Evolutionary conservation across 371 early-diverging fungal genomes (phyloP), one percentile per base, ranked within the genome.

Genomic region (Mucor racemosus): DNA sequence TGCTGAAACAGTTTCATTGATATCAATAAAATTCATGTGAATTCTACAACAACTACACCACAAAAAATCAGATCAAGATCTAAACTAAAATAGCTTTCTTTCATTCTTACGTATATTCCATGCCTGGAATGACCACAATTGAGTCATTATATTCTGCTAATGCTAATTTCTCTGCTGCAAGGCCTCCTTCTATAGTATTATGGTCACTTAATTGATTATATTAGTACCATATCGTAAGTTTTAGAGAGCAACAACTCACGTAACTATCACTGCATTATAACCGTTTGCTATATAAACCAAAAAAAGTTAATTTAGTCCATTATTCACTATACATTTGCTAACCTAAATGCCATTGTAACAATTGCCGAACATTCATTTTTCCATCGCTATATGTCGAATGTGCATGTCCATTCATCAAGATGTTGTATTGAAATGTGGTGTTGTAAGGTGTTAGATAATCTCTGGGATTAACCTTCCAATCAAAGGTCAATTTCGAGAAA

Each of bases 11-110:
- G 89, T 84, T 65, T 86, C 83, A 64, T 89, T 91, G 53, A 92
- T 89, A n/a, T 87, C 88, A 31, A 92, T 82, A 35, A 92, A 79
- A 61, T 90, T 89, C 93, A 92, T 90, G 66, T 92, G 93, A 21
- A 92, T 81, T 0, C 92, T 84, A 69, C 92, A 92, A 48, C 87
- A 88, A 13, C 86, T 88, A 58, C 55, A 39, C 0, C 0, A 21
- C 26, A 26, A 50, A 21, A 42, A 15, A 14, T 35, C 17, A 33
- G 13, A 19, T 1, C 13, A 26, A 38, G 1, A 11, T 5, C 38
- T 8, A 26, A 5, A 21, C 1, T 11, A 8, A n/a, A 11, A 38
- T 5, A 38, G 3, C 3, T 19, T 21, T 21, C 4, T 26, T 1
- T 10, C 26, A 50, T 7, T 8, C 68, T 72, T 80, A 84, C 78